Conservation (phyloP, 371 early-diverging fungal genomes). For the Apophysomyces elegans region DNA sequence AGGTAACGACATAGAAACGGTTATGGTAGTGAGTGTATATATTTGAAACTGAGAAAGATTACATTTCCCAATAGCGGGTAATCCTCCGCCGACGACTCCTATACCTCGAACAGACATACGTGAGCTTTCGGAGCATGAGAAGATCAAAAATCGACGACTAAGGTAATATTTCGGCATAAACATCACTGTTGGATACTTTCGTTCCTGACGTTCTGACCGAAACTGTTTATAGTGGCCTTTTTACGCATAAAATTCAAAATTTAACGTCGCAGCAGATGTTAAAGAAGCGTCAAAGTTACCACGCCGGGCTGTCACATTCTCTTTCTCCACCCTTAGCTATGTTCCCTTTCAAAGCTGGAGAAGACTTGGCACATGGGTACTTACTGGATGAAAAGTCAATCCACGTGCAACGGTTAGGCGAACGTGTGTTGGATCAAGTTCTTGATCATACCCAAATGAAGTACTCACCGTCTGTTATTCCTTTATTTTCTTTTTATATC, state of each 20-base stretch:
- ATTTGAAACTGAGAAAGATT: neutral
- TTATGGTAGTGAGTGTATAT: neutral
- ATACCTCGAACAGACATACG: conserved; percentile 9
- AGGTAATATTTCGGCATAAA: conserved; percentile 15
- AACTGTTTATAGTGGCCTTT: conserved; percentile 15
- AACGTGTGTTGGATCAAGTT: conserved; percentile 3
- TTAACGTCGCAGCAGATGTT: conserved; percentile 13
- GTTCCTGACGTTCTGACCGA: neutral
- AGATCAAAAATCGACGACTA: conserved; percentile 23
- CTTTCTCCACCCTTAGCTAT: neutral
- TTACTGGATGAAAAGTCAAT: conserved; percentile 5
- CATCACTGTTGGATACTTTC: neutral
- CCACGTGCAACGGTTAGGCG: conserved; percentile 12
- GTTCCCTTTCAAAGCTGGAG: conserved; percentile 4
- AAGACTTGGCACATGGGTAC: conserved; percentile 6
- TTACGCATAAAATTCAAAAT: conserved; percentile 24
- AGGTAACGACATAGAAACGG: conserved; percentile 7
- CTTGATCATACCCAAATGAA: neutral
- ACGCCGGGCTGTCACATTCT: conserved; percentile 1
- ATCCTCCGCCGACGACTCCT: neutral
- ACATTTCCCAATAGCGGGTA: neutral
- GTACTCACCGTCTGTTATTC: neutral
- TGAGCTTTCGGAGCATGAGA: conserved; percentile 17
- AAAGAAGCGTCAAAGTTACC: conserved; percentile 17
- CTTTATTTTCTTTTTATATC: neutral